Conservation (phyloP, 371 early-diverging fungal species). For the Apophysomyces elegans region DNA sequence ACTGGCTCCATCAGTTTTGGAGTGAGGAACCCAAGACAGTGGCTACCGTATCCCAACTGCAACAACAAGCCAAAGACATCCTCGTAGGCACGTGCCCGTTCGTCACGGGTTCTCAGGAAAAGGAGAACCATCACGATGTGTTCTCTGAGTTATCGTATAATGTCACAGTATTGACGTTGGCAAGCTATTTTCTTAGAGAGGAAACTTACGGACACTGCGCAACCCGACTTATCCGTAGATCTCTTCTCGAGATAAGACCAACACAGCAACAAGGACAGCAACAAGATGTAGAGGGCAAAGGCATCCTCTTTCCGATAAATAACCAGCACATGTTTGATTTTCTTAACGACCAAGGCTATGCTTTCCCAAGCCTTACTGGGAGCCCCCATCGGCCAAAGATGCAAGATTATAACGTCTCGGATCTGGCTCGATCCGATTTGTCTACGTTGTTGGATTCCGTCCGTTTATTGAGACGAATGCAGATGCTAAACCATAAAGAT, state of each 20-base stretch:
- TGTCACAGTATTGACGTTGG: slow-evolving; percentile 63
- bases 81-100: slow-evolving; percentile 19
- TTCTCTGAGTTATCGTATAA: slow-evolving; percentile 54
- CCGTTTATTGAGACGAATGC: slow-evolving; percentile 55
- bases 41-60: slow-evolving; percentile 24
- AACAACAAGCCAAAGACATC: slow-evolving; percentile 7
- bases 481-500: slow-evolving; percentile 66
- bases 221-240: slow-evolving; percentile 61
- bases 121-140: background rate
- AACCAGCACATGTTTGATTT: slow-evolving; percentile 55
- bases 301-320: slow-evolving; percentile 41
- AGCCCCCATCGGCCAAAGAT: slow-evolving; percentile 36
- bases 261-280: slow-evolving; percentile 12
- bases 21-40: slow-evolving; percentile 47
- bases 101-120: slow-evolving; percentile 33
- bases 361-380: slow-evolving; percentile 64
- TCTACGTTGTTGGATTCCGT: slow-evolving; percentile 64
- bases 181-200: slow-evolving; percentile 62
- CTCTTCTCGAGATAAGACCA: slow-evolving; percentile 32
- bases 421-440: slow-evolving; percentile 50
- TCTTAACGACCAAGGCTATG: slow-evolving; percentile 66
- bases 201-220: slow-evolving; percentile 66
- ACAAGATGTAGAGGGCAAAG: no score
- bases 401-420: slow-evolving; percentile 40
- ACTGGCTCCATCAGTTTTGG: slow-evolving; percentile 60